Evolutionary conservation across 345 rosid genomes (phyloP), one percentile per base, ranked within the genome.

Genomic region (Pelargonium nanum): DNA sequence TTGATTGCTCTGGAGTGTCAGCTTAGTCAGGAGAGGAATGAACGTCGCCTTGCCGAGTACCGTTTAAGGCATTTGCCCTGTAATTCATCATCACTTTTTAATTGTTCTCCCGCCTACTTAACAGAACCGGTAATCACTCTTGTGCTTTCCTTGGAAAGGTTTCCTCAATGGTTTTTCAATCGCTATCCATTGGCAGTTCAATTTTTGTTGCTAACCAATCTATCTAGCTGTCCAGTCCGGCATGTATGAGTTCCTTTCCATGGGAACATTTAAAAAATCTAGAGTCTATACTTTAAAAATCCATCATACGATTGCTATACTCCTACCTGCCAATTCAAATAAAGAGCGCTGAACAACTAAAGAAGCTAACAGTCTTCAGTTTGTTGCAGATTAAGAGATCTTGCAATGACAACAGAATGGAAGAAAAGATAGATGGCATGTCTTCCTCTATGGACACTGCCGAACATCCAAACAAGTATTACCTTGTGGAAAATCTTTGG

Each of bases 11-110:
- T 91, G 74, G 87, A 88, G 70, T 88, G 86, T 85, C 96, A 88
- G 68, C 84, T 91, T 64, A 88, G 94, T 76, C 97, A 88, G 81
- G 97, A 88, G 69, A 81, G 86, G 73, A 88, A 91, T 71, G 96
- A 91, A 63, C 73, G 94, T 40, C 78, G 82, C 74, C 88, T 91
- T 19, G 85, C 91, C 26, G 97, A 88, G 74, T 91, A 85, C 70
- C 85, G 74, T 62, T 61, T 84, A 67, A 75, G 80, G 71, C 91
- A 80, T 53, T 76, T 40, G 48, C 48, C 48, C 2, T 9, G 15
- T 40, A 40, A 17, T 40, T 9, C 48, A 40, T 40, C 48, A 10
- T 40, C 48, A 40, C 48, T 40, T 40, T 17, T 40, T 40, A 40
- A 40, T 12, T 40, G 48, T 40, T 40, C 48, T 40, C 48, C 48